Base-by-base conservation (phyloP, 1,139 yeast species). In the Lodderomyces pseudojiufengensis region DNA sequence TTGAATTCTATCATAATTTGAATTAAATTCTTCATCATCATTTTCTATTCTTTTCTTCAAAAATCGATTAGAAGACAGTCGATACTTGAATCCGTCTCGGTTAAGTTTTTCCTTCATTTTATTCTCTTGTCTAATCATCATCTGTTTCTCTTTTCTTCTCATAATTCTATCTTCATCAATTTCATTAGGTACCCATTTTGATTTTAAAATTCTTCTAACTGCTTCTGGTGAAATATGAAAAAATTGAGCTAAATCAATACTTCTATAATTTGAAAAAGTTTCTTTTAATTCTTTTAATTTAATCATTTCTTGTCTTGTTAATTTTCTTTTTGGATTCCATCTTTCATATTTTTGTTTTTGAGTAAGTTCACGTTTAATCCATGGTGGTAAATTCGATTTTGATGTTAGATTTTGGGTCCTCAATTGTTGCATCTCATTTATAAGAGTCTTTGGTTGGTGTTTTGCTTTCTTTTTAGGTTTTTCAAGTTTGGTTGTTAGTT, bases 171-270 rank as follows among this genome's bases (percentile, higher is more conserved):
- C 68, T 37, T 73, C 78, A 32, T 78, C 82, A 4, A 64, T 68
- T 2, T 64, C 72, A 2, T 57, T 59, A 2, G 96, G 96, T 14
- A 59, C 61, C 95, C 95, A 71, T 76, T 5, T 95, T 80, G 40
- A 38, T 51, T 76, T 80, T 43, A 90, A 56, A 9, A 90, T 86
- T 43, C 96, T 70, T 40, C 96, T 63, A 1, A 88, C 74, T 0
- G 94, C 86, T 47, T 88, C 95, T 0, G 95, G 94, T 1, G 95
- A 83, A 3, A 87, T 71, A 38, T 73, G 65, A 57, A 83, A 88
- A 51, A 74, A 73, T 25, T 70, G 65, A 0, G 92, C 83, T 12
- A 90, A 58, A 33, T 80, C 83, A 2, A 69, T 63, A 1, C 82
- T 73, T 8, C 73, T 73, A 39, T 85, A 47, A 21, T 74, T 70